These are phyloP conservation scores for Martiniozyma asiatica DNA, from an alignment of 1,139 yeast genomes.

Conservation along the genomic window DNA sequence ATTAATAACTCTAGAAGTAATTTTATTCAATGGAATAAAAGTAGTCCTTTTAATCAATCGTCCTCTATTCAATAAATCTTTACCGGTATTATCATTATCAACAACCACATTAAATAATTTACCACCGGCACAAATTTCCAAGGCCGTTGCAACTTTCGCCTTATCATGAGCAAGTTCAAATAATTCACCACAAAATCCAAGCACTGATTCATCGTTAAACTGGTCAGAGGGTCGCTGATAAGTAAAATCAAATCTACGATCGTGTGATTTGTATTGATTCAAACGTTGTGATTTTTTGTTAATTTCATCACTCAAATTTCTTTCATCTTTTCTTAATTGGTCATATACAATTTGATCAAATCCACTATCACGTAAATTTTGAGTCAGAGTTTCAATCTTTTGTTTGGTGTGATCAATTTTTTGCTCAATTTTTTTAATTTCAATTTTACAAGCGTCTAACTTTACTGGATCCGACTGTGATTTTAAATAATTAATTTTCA, in stretches of 20 bases:
- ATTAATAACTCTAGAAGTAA: conserved; percentile 44
- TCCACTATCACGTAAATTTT: conserved; percentile 42
- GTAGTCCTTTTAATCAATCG: conserved; percentile 74
- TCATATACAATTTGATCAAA: conserved; percentile 40
- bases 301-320: conserved; percentile 25
- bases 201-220: conserved; percentile 53
- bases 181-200: conserved; percentile 84
- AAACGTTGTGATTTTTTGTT: conserved; percentile 37
- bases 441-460: conserved; percentile 48
- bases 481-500: conserved; percentile 47
- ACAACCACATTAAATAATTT: conserved; percentile 84
- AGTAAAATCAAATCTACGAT: conserved; percentile 66
- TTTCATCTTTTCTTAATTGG: conserved; percentile 29
- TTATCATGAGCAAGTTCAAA: conserved; percentile 53
- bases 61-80: conserved; percentile 71
- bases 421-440: conserved; percentile 34
- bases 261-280: conserved; percentile 48
- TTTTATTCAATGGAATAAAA: conserved; percentile 83
- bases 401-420: conserved; percentile 30
- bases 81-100: conserved; percentile 74
- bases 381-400: conserved; percentile 24
- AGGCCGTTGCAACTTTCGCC: conserved; percentile 59
- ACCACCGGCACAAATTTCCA: conserved; percentile 93
- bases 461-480: conserved; percentile 41
- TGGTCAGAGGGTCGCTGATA: conserved; percentile 53